phyloP scores from a whole-genome alignment of 2,329 filamentous ascomycete genomes.

The Cyphellophora attinorum region DNA sequence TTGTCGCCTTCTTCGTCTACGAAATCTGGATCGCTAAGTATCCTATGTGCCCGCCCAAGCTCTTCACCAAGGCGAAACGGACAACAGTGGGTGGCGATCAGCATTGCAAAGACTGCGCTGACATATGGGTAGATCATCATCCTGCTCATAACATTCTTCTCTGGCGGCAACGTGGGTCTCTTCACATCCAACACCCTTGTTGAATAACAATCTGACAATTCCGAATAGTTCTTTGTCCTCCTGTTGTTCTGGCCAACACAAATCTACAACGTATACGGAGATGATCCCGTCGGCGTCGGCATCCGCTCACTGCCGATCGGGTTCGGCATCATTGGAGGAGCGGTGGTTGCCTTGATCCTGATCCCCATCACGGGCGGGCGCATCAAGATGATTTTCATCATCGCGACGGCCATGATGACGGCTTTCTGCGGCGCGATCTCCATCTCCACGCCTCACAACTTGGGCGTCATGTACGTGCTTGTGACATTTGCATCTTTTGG shows the following conservation, averaged over 20 bases:
- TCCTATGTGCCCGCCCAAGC: constrained; percentile 34
- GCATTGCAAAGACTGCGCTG: no score
- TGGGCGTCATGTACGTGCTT: constrained; percentile 45
- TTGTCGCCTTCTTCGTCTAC: constrained; percentile 34
- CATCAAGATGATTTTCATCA: constrained; percentile 51
- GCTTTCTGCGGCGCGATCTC: constrained; percentile 49
- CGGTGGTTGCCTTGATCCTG: constrained; percentile 48
- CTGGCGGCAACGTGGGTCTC: constrained; percentile 50
- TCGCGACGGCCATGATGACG: constrained; percentile 55
- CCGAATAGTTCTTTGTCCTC: constrained; percentile 48
- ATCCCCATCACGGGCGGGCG: constrained; percentile 49
- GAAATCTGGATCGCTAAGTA: constrained; percentile 36
- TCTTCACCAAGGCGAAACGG: constrained; percentile 21
- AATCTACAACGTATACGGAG: constrained; percentile 54
- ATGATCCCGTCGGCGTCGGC: constrained; percentile 53
- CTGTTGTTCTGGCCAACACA: constrained; percentile 55
- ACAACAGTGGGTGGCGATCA: constrained; percentile 32
- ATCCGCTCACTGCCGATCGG: constrained; percentile 56
- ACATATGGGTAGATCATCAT: no score
- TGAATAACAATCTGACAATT: no score
- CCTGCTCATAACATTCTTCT: constrained; percentile 49
- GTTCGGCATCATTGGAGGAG: constrained; percentile 53
- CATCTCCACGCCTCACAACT: constrained; percentile 41
- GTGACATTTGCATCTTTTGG: constrained; percentile 54
- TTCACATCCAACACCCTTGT: no score